phyloP scores from a whole-genome alignment of 768 basidiomycete species.

The Lactarius pseudohatsudake region DNA sequence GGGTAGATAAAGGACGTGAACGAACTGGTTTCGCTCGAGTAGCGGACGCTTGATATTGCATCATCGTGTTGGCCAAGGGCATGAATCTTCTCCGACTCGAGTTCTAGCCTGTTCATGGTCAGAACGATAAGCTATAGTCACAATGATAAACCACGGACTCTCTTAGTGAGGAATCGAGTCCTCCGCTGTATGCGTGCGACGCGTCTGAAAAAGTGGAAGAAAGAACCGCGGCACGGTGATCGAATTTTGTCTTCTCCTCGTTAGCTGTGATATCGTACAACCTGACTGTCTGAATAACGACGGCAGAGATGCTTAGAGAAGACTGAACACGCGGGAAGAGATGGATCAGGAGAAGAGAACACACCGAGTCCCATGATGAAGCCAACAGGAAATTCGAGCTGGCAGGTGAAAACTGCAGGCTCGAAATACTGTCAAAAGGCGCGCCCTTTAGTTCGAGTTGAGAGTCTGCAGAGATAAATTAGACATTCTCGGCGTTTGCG shows the following conservation, averaged over 20 bases:
- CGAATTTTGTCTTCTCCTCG: constrained; percentile 76
- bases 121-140: neutral
- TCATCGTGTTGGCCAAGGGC: constrained; percentile 82
- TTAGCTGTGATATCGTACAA: constrained; percentile 55
- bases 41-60: constrained; percentile 75
- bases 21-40: constrained; percentile 62
- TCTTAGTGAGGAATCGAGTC: constrained; percentile 79
- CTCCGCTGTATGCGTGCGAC: constrained; percentile 76
- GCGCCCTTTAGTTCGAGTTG: constrained; percentile 57
- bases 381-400: constrained; percentile 79
- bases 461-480: neutral
- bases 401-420: constrained; percentile 76
- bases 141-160: constrained; percentile 53
- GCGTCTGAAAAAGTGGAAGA: constrained; percentile 72
- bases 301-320: constrained; percentile 33
- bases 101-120: constrained; percentile 62
- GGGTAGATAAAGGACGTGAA: constrained; percentile 16
- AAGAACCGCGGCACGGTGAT: constrained; percentile 88
- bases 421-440: constrained; percentile 84
- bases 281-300: constrained; percentile 56
- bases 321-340: constrained; percentile 36
- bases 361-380: constrained; percentile 85
- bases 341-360: constrained; percentile 32
- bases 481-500: neutral
- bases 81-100: constrained; percentile 67